These are phyloP conservation scores for Penicillium riverlandense DNA, from an alignment of 495 filamentous ascomycete genomes.

Conservation along the genomic window DNA sequence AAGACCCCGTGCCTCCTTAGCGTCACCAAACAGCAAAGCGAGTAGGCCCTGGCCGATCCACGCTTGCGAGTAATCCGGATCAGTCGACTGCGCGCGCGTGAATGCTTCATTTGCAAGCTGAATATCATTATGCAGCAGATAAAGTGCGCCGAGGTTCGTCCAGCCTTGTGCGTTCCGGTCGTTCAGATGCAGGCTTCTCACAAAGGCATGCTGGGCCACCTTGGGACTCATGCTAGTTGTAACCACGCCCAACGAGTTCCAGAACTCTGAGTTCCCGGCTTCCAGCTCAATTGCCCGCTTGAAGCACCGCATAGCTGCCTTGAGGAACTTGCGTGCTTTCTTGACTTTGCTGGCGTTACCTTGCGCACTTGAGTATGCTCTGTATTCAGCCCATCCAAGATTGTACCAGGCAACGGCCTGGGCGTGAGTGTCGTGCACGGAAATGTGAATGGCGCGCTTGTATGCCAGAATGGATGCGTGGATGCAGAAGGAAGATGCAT, in stretches of 20 bases:
- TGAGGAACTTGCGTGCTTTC: conserved; percentile 56
- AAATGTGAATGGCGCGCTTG: conserved; percentile 74
- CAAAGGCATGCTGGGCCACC: conserved; percentile 88
- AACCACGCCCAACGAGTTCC: conserved; percentile 90
- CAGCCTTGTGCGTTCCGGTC: conserved; percentile 75
- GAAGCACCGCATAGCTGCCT: conserved; percentile 83
- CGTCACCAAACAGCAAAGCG: conserved; percentile 64
- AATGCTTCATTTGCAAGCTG: conserved; percentile 84
- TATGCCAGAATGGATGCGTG: conserved; percentile 73
- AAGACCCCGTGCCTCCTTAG: conserved; percentile 67
- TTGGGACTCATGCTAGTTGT: conserved; percentile 78
- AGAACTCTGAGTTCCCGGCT: conserved; percentile 92
- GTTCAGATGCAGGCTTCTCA: conserved; percentile 89
- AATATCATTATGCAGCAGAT: conserved; percentile 73
- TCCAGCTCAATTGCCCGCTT: conserved; percentile 95
- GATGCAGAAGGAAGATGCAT: conserved; percentile 35
- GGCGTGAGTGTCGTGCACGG: conserved; percentile 72
- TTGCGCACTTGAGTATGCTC: conserved; percentile 60
- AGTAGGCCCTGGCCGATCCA: conserved; percentile 93
- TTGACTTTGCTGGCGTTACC: conserved; percentile 28
- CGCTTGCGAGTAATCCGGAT: conserved; percentile 85
- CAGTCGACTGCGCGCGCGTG: conserved; percentile 81
- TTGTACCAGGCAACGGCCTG: conserved; percentile 97
- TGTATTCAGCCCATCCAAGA: conserved; percentile 86
- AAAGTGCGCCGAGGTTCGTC: conserved; percentile 86